Evolutionary conservation across 2,329 filamentous ascomycete species (phyloP), one percentile per base, ranked within the genome.

Genomic region (Sporothrix pseudoabietina): DNA sequence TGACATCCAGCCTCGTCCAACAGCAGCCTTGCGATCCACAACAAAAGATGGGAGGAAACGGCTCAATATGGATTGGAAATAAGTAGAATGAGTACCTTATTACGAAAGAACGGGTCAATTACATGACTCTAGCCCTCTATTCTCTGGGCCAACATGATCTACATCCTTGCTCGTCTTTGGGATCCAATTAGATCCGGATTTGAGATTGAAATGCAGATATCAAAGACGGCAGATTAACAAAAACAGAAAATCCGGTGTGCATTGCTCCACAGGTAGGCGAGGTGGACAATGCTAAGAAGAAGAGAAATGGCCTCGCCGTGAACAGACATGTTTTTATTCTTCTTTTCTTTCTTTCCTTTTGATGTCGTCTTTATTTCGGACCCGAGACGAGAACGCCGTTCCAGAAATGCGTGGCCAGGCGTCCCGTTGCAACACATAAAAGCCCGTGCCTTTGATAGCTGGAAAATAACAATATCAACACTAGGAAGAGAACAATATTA

Each of bases 1-100:
- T 47, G n/a, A 57, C 44, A 55, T 49, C n/a, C 66, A 61, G 57
- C 57, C 61, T 66, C 14, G 61, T 30, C 39, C 61, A 30, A 14
- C 61, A 47, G 26, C 39, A 66, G 61, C 61, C 61, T 66, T 41
- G 39, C 39, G 14, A 22, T 47, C 10, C 3, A 30, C 61, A 12
- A 30, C n/a, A 65, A 26, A 65, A 19, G 14, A 30, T 9, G 5
- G 2, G 14, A 19, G 12, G 14, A 30, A 16, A 1, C 1, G 3
- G 4, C 16, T 59, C 55, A 59, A 35, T 35, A 16, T 8, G 30
- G n/a, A 35, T 16, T 57, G 30, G 30, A 59, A 59, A 19, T 5
- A 12, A 1, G 16, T 4, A 26, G 12, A 44, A 14, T 14, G 10
- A 65, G 55, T 39, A 30, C 26, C 12, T 30, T 14, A 30, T 14